Conservation (phyloP, 805 yeast genomes). For the Saturnispora kantuleensis region DNA sequence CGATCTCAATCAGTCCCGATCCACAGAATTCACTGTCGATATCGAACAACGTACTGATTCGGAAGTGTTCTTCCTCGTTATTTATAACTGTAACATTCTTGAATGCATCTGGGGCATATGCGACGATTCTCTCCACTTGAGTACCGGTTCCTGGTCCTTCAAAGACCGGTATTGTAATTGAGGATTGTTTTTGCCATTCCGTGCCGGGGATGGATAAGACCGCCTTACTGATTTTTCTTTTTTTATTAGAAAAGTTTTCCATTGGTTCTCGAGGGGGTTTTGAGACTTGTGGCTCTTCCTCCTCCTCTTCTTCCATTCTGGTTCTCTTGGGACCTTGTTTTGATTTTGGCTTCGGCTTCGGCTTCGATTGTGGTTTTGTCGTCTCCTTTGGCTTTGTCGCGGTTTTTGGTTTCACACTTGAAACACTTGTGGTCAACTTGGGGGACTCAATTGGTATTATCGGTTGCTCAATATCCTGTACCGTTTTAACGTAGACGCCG, state of each 20-base stretch:
- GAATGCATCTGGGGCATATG: slow-evolving; percentile 54
- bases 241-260: too few species aligned
- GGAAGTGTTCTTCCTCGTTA: slow-evolving; percentile 43
- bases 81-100: slow-evolving; percentile 32
- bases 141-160: slow-evolving; percentile 40
- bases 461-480: slow-evolving; percentile 47
- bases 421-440: too few species aligned
- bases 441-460: slow-evolving; percentile 7
- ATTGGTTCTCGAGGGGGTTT: too few species aligned
- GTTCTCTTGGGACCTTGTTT: background rate
- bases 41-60: slow-evolving; percentile 55
- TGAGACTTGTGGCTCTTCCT: background rate
- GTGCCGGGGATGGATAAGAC: slow-evolving; percentile 26
- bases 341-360: background rate
- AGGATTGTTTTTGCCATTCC: slow-evolving; percentile 40
- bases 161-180: slow-evolving; percentile 38
- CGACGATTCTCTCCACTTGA: slow-evolving; percentile 39
- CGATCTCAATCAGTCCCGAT: slow-evolving; percentile 62
- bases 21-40: slow-evolving; percentile 56
- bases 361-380: background rate
- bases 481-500: slow-evolving; percentile 43
- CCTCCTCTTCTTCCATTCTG: background rate
- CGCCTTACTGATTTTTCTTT: too few species aligned
- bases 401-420: background rate
- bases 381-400: background rate